Percentiles rank a stretch among this genome's conserved stretches.
phyloP scores from a whole-genome alignment of 1,284 basidiomycete species.

The Tilletia walkeri region DNA sequence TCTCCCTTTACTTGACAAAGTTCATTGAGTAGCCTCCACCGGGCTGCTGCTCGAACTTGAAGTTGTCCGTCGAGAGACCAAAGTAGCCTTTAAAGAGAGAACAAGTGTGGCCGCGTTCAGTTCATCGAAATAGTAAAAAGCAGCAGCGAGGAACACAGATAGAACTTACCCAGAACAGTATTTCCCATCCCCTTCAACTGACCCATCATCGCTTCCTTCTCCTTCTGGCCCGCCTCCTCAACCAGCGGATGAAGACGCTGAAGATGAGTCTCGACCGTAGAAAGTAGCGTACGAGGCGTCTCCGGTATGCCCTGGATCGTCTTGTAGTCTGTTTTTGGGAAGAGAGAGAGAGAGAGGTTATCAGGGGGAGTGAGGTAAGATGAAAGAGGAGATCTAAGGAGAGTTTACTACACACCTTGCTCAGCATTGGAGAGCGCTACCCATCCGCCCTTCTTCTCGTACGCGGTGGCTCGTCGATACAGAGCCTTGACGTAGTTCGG shows the following conservation, averaged over 20 bases:
- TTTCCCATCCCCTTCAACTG: slow-evolving; percentile 93
- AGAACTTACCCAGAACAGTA: slow-evolving; percentile 72
- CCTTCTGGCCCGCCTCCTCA: slow-evolving; percentile 74
- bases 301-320: slow-evolving; percentile 67
- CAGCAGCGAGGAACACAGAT: background rate
- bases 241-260: slow-evolving; percentile 63
- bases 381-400: background rate
- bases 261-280: slow-evolving; percentile 24
- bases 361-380: background rate
- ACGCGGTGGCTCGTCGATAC: slow-evolving; percentile 79
- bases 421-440: slow-evolving; percentile 74
- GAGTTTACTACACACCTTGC: slow-evolving; percentile 65
- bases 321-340: slow-evolving; percentile 60
- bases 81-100: slow-evolving; percentile 39
- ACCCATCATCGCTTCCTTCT: slow-evolving; percentile 86
- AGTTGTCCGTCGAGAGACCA: slow-evolving; percentile 60
- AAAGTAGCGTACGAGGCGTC: slow-evolving; percentile 61
- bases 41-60: slow-evolving; percentile 83
- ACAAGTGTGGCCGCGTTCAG: background rate
- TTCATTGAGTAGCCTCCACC: slow-evolving; percentile 87
- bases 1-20: slow-evolving; percentile 59
- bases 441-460: slow-evolving; percentile 78
- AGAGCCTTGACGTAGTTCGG: slow-evolving; percentile 81
- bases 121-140: too few species aligned
- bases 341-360: slow-evolving; percentile 13